A percentile compares a stretch with the other conserved stretches of the same genome.
phyloP scores from a whole-genome alignment of 1,284 basidiomycete genomes.

The Leccinum subrobustum region DNA sequence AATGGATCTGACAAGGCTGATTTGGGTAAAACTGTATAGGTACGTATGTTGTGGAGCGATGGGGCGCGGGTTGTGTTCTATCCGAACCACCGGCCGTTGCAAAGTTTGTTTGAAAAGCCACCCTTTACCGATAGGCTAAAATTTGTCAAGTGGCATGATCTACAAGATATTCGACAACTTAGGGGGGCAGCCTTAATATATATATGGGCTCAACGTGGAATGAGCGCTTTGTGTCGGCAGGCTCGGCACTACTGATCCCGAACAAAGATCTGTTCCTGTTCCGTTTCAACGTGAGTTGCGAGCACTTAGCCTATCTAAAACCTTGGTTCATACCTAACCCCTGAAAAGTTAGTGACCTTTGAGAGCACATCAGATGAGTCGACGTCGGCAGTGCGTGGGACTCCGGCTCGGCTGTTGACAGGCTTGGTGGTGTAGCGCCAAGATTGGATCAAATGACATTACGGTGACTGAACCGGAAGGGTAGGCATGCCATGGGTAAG shows the following conservation, averaged over 20 bases:
- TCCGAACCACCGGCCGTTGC: neutral
- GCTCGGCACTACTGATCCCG: constrained; percentile 10
- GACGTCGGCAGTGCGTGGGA: constrained; percentile 28
- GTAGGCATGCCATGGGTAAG: constrained; percentile 3
- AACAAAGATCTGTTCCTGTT: constrained; percentile 1
- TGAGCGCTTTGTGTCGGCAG: constrained; percentile 5
- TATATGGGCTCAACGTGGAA: constrained; percentile 11
- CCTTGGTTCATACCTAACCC: neutral
- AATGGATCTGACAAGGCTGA: neutral
- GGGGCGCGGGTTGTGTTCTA: neutral
- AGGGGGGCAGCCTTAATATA: neutral
- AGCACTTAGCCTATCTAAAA: neutral
- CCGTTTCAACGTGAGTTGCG: constrained; percentile 1
- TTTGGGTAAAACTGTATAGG: neutral
- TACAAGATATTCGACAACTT: constrained; percentile 4
- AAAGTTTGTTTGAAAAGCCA: neutral
- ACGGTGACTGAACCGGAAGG: constrained; percentile 12
- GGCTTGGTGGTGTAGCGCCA: constrained; percentile 7
- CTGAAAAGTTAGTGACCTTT: constrained; percentile 3
- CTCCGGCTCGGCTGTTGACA: constrained; percentile 18
- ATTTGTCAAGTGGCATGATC: constrained; percentile 15
- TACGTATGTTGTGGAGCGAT: constrained; percentile 19
- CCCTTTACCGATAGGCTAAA: neutral
- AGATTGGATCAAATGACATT: constrained; percentile 5
- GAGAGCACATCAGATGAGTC: neutral